phyloP scores from a whole-genome alignment of 202 grass and related monocot genomes.

The Brachypodium distachyon region DNA sequence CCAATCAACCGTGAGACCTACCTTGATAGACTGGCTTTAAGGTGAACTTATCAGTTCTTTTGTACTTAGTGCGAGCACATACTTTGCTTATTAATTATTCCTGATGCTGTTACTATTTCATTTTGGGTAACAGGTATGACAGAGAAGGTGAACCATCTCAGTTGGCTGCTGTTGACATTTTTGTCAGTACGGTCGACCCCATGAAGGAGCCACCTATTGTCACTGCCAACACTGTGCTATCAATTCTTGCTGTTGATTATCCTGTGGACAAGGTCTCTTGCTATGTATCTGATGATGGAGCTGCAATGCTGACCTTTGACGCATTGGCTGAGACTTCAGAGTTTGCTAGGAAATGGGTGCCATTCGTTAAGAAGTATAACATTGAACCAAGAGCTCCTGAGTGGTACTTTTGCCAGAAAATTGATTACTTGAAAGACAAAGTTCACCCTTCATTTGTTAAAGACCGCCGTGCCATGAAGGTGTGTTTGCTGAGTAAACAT shows the following conservation, averaged over 20 bases:
- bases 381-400: conserved; percentile 89
- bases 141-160: conserved; percentile 87
- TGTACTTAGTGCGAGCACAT: not conserved
- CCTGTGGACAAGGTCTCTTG: conserved; percentile 87
- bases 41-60: conserved; percentile 36
- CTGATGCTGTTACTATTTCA: conserved; percentile 8
- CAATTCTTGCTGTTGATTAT: conserved; percentile 91
- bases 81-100: conserved; percentile 7
- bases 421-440: conserved; percentile 98
- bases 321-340: conserved; percentile 85
- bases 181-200: conserved; percentile 85
- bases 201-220: conserved; percentile 94
- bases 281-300: too few relatives aligned
- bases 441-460: conserved; percentile 88
- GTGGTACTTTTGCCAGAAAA: conserved; percentile 80
- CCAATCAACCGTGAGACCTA: conserved; percentile 93
- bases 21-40: conserved; percentile 87
- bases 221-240: conserved; percentile 87
- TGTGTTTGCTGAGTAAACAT: conserved; percentile 21
- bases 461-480: conserved; percentile 96
- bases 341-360: conserved; percentile 96
- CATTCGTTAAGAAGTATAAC: conserved; percentile 84
- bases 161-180: conserved; percentile 87
- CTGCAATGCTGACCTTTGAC: conserved; percentile 91
- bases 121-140: conserved; percentile 56